Evolutionary conservation across 2,329 filamentous ascomycete genomes (phyloP).

Genomic region (Trichoderma simmonsii): DNA sequence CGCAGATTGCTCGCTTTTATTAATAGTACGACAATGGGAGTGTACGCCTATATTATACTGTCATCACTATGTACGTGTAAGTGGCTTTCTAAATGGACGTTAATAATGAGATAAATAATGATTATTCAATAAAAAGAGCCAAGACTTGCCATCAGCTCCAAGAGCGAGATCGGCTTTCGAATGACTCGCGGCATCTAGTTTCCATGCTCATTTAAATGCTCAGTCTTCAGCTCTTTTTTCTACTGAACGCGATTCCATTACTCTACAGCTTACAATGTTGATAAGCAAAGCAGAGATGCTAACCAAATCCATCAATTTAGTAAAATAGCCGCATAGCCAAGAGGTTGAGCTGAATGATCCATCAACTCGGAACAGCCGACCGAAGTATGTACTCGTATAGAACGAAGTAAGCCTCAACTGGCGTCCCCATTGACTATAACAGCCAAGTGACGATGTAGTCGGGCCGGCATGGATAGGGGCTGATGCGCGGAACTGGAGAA

Average conservation of each 20-base stretch:
- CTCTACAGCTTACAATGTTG: background rate
- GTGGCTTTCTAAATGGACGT: background rate
- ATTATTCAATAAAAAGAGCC: background rate
- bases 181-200: background rate
- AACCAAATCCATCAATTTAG: background rate
- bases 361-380: background rate
- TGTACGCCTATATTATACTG: background rate
- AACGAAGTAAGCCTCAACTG: background rate
- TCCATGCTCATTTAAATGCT: background rate
- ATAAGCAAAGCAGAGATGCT: background rate
- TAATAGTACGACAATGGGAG: background rate
- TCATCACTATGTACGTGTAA: background rate
- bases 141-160: background rate
- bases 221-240: background rate
- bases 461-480: background rate
- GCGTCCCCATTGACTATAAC: background rate
- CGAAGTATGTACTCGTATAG: background rate
- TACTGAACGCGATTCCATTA: background rate
- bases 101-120: background rate
- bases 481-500: background rate
- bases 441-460: background rate
- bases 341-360: background rate
- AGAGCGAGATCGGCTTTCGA: background rate
- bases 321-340: background rate
- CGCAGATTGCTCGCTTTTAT: background rate